Percentiles rank a stretch among this genome's conserved stretches.
Conservation (phyloP, 2,329 filamentous ascomycete species). For the Niveomyces coronatus region DNA sequence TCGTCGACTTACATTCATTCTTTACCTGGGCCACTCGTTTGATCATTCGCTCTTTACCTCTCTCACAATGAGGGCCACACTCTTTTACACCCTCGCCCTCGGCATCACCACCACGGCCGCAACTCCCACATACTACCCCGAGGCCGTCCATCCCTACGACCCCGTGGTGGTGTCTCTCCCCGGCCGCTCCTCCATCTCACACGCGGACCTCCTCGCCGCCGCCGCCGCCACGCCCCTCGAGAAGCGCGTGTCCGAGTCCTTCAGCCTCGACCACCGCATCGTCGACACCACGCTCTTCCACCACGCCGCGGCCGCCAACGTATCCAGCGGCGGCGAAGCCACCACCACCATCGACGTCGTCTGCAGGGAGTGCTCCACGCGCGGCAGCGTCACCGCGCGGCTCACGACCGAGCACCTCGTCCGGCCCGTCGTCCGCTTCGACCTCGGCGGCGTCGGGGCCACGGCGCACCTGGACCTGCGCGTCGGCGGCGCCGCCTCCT, state of each 20-base stretch:
- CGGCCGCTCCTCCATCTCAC: no score
- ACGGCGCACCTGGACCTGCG: conserved; percentile 33
- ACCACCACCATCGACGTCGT: conserved; percentile 21
- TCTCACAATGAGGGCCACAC: no score
- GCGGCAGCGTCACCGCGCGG: conserved; percentile 33
- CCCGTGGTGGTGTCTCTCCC: no score
- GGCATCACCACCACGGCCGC: not conserved
- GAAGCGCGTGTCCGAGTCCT: conserved; percentile 13
- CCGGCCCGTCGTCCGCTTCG: conserved; percentile 28
- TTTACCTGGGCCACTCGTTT: no score
- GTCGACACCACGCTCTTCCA: conserved; percentile 10
- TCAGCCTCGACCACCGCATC: conserved; percentile 10
- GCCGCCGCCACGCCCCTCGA: conserved; percentile 7
- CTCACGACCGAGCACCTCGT: conserved; percentile 29
- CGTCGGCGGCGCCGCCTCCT: conserved; percentile 31
- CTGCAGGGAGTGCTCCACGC: conserved; percentile 39
- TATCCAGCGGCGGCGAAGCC: not conserved
- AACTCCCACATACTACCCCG: not conserved
- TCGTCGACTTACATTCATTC: no score
- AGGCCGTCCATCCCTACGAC: not conserved
- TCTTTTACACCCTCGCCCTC: no score
- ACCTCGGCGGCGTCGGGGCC: conserved; percentile 37
- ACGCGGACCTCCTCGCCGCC: not conserved
- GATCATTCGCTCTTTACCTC: no score
- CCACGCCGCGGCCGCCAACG: no score